Evolutionary conservation across 2,329 filamentous ascomycete genomes (phyloP).

Genomic region (Delphinella strobiligena): DNA sequence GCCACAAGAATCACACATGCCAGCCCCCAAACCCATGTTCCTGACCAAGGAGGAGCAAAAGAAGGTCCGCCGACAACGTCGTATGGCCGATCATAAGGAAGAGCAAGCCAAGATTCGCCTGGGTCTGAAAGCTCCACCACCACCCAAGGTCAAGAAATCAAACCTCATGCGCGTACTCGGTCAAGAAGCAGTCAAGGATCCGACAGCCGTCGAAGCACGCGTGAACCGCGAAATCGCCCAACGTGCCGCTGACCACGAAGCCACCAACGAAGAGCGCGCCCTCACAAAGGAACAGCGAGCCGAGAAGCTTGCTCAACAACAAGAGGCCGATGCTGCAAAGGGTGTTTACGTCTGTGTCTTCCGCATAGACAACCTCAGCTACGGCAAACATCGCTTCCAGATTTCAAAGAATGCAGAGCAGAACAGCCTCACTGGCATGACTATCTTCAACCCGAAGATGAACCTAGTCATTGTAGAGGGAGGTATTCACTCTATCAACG

Average conservation of each 20-base stretch:
- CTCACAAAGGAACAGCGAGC: conserved; percentile 77
- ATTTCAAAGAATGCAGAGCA: conserved; percentile 89
- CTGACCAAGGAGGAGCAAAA: conserved; percentile 83
- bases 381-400: conserved; percentile 84
- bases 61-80: conserved; percentile 77
- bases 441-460: conserved; percentile 79
- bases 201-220: conserved; percentile 87
- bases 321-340: conserved; percentile 77
- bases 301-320: conserved; percentile 71
- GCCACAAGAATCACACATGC: conserved; percentile 73
- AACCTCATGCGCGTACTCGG: conserved; percentile 97
- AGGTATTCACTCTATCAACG: conserved; percentile 67
- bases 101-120: conserved; percentile 91
- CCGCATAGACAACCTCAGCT: conserved; percentile 77
- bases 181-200: conserved; percentile 86
- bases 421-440: conserved; percentile 74
- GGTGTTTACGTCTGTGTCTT: conserved; percentile 82
- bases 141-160: conserved; percentile 92
- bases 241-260: conserved; percentile 65
- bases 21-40: conserved; percentile 77
- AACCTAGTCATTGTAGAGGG: conserved; percentile 88
- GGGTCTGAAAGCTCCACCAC: conserved; percentile 76
- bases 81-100: conserved; percentile 90
- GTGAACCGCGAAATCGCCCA: conserved; percentile 90
- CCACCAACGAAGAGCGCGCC: conserved; percentile 71